Evolutionary conservation across 2,329 filamentous ascomycete genomes (phyloP).

Genomic region (Pseudogymnoascus sp.): DNA sequence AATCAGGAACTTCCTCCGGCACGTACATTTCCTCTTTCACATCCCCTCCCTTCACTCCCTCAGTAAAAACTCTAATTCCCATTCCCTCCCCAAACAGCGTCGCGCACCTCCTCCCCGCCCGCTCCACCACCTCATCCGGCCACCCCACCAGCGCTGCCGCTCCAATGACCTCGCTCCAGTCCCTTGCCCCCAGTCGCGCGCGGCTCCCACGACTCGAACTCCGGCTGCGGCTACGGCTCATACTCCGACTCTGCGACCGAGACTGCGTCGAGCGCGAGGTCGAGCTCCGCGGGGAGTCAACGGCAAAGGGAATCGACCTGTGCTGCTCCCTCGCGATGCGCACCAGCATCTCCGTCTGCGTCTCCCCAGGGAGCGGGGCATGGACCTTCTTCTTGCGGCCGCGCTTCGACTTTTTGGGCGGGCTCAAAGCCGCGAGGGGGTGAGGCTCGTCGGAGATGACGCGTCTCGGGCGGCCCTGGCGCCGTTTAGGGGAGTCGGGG

Average conservation of each 20-base stretch:
- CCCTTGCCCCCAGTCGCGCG: constrained; percentile 40
- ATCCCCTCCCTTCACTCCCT: constrained; percentile 23
- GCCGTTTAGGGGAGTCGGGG: not conserved
- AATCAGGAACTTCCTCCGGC: constrained; percentile 16
- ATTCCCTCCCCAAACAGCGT: constrained; percentile 68
- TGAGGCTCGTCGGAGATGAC: not conserved
- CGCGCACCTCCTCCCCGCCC: constrained; percentile 66
- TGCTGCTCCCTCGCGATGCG: constrained; percentile 37
- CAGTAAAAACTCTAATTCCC: constrained; percentile 49
- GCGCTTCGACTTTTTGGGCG: not conserved
- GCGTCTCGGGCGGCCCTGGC: not conserved
- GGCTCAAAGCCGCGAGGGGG: not conserved
- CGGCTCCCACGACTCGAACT: constrained; percentile 13
- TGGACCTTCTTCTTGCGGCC: constrained; percentile 35
- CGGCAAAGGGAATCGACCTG: not conserved
- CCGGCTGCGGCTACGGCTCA: not conserved
- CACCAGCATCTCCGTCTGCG: constrained; percentile 37
- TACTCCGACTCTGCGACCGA: not conserved
- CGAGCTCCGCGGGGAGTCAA: not conserved
- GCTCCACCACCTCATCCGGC: constrained; percentile 49
- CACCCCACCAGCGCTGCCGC: constrained; percentile 66
- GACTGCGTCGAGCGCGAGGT: not conserved
- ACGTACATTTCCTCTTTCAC: constrained; percentile 18
- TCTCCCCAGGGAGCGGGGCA: constrained; percentile 36
- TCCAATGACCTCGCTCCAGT: constrained; percentile 82